These are phyloP conservation scores for Tetrahymena thermophila DNA, from an alignment of 73 alveolate species.

Conservation along the genomic window DNA sequence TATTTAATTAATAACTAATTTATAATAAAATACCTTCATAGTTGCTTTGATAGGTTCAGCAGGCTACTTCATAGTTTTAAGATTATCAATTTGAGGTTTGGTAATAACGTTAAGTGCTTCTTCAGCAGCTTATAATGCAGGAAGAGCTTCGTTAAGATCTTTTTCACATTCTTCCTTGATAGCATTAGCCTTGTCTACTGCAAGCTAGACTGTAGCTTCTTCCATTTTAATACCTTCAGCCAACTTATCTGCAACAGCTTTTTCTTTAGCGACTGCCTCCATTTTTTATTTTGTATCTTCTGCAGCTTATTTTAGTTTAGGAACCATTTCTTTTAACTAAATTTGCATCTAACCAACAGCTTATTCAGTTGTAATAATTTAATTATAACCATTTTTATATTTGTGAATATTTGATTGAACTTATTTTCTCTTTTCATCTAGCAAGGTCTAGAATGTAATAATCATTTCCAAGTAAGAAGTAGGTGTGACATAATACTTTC, in stretches of 20 bases:
- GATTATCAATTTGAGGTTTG: constrained; percentile 55
- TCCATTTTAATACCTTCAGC: constrained; percentile 67
- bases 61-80: constrained; percentile 60
- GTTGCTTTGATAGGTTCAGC: constrained; percentile 76
- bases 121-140: constrained; percentile 65
- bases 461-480: constrained; percentile 97
- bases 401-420: constrained; percentile 27
- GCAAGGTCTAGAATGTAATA: constrained; percentile 88
- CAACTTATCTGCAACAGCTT: constrained; percentile 55
- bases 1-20: no score
- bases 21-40: constrained; percentile 1
- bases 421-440: constrained; percentile 45
- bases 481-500: constrained; percentile 99
- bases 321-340: constrained; percentile 91
- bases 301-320: constrained; percentile 95
- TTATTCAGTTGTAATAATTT: constrained; percentile 91
- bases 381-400: constrained; percentile 76
- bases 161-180: constrained; percentile 90
- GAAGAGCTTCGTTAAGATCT: constrained; percentile 83
- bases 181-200: constrained; percentile 86
- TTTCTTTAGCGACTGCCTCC: constrained; percentile 94
- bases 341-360: constrained; percentile 94
- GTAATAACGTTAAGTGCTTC: constrained; percentile 63
- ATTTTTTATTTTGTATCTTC: constrained; percentile 94
- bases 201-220: constrained; percentile 85